phyloP scores from a whole-genome alignment of 2,329 filamentous ascomycete species.

The Tricladium varicosporioides region DNA sequence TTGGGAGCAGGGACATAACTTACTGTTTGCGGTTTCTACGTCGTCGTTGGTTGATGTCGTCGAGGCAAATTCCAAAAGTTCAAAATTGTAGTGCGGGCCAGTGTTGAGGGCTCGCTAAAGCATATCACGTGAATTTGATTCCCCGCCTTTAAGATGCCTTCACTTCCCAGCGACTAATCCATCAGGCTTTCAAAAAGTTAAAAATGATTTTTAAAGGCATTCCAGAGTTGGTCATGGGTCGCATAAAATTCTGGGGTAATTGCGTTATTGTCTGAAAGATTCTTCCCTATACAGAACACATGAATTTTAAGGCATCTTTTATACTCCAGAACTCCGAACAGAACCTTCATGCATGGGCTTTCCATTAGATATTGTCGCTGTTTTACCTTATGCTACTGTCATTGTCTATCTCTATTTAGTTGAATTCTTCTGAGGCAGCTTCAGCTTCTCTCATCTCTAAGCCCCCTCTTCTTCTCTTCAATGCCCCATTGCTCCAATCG shows the following conservation, averaged over 20 bases:
- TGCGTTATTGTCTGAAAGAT: no score
- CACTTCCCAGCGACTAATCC: background rate
- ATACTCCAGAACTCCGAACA: no score
- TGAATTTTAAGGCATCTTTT: no score
- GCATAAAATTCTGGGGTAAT: no score
- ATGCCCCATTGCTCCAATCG: constrained; percentile 29
- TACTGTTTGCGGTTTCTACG: constrained; percentile 49
- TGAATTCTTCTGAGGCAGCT: background rate
- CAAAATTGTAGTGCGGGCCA: background rate
- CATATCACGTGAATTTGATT: background rate
- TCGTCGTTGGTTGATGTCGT: constrained; percentile 24
- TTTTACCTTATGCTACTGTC: no score
- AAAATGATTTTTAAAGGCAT: no score
- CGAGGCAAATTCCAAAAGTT: constrained; percentile 15
- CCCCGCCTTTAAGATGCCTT: background rate
- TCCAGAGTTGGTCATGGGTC: no score
- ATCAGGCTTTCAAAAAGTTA: no score
- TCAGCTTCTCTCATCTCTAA: background rate
- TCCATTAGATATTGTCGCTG: no score
- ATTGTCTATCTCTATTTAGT: no score
- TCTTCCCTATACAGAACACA: no score
- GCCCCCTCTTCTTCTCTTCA: constrained; percentile 24
- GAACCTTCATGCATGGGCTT: background rate
- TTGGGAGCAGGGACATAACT: constrained; percentile 36
- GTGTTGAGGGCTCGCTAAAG: background rate